Evolutionary conservation across 257 asterid species (phyloP), one percentile per base, ranked within the genome.

Genomic region (Asclepias syriaca): DNA sequence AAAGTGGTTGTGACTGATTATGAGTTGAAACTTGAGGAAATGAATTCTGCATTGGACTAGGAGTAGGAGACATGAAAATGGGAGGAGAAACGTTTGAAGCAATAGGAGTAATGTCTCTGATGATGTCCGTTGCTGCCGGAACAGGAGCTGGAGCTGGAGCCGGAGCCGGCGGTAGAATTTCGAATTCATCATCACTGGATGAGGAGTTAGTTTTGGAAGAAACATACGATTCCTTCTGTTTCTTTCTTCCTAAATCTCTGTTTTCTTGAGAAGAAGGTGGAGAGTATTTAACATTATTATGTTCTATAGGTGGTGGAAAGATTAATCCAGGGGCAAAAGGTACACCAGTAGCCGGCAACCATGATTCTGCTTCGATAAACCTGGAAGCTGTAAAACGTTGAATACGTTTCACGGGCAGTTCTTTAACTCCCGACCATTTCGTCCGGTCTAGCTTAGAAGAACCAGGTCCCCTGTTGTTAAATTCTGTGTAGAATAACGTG

Each of bases 401-500:
- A 13, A 92, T 75, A 16, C 96, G 82, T 9, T 46, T 55, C 0
- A 81, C 48, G 0, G 87, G 96, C 67, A 92, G 74, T 77, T 92
- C 98, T 74, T 87, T 92, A 15, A 92, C 77, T 1, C 98, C 96
- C 0, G 77, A 48, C 98, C 98, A 92, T 48, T 76, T 77, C 3
- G 76, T 81, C 4, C 96, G 90, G 0, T 74, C 61, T 4, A 49
- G 65, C 86, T 92, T 92, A 6, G 77, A 72, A 0, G 98, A 79
- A 4, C 85, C 96, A 0, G 92, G 89, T 0, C 98, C 98, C 21
- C 88, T 75, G 77, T 92, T 92, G 78, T 92, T 92, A 79, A 88
- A 90, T 57, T 92, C 98, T 0, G 91, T 78, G 80, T 90, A 92
- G 78, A 92, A 90, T 0, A 92, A 71, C 0, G 94, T 90, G 0